Evolutionary conservation across 495 filamentous ascomycete genomes (phyloP).

Genomic region (Daldinia bambusicola): DNA sequence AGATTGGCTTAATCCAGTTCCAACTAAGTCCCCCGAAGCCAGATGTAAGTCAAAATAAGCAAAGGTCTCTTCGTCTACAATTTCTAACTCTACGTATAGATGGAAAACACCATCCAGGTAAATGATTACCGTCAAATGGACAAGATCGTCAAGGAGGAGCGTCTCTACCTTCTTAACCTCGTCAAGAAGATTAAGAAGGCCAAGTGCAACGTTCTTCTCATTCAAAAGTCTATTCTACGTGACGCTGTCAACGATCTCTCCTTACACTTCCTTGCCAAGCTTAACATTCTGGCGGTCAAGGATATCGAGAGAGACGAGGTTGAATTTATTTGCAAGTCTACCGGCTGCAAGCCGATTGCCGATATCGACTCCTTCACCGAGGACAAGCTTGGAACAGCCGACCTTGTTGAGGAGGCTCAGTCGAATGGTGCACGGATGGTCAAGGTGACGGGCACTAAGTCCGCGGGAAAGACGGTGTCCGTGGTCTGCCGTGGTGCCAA

Average conservation of each 20-base stretch:
- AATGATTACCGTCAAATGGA: slow-evolving; percentile 99
- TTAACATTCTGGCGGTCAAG: slow-evolving; percentile 94
- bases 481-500: slow-evolving; percentile 96
- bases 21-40: slow-evolving; percentile 97
- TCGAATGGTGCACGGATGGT: slow-evolving; percentile 87
- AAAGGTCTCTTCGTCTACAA: neutral
- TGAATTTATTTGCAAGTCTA: slow-evolving; percentile 98
- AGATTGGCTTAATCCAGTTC: slow-evolving; percentile 97
- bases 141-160: slow-evolving; percentile 99
- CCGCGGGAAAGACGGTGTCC: slow-evolving; percentile 85
- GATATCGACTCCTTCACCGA: slow-evolving; percentile 99
- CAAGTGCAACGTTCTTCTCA: slow-evolving; percentile 98
- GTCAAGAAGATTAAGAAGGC: slow-evolving; percentile 99
- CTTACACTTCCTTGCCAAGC: slow-evolving; percentile 95
- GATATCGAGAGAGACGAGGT: slow-evolving; percentile 99
- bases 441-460: slow-evolving; percentile 90
- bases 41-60: slow-evolving; percentile 69
- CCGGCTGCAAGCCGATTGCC: slow-evolving; percentile 98
- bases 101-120: slow-evolving; percentile 99
- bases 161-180: slow-evolving; percentile 96
- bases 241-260: slow-evolving; percentile 98
- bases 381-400: slow-evolving; percentile 97
- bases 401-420: slow-evolving; percentile 92
- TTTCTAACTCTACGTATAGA: slow-evolving; percentile 61
- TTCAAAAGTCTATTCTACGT: slow-evolving; percentile 97